Evolutionary conservation across 2,329 filamentous ascomycete species (phyloP).

Genomic region (Huntiella bhutanensis): DNA sequence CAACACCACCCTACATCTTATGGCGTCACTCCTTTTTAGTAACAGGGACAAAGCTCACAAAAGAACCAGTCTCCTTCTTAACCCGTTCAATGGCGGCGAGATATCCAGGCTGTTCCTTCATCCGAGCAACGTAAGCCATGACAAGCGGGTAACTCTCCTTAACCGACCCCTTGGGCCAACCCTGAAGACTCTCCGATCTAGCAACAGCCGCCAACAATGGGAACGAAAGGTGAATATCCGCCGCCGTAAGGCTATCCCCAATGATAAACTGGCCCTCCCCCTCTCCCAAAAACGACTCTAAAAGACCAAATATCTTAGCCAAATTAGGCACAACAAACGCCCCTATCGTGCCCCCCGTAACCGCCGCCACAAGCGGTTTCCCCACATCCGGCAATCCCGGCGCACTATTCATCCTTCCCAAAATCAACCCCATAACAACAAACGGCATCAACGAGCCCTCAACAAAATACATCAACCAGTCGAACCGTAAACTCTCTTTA

Average conservation of each 20-base stretch:
- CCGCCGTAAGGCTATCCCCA: slow-evolving; percentile 28
- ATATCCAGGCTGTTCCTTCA: slow-evolving; percentile 25
- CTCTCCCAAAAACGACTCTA: slow-evolving; percentile 30
- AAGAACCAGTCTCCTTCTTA: slow-evolving; percentile 27
- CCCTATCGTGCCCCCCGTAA: slow-evolving; percentile 24
- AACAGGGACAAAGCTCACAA: slow-evolving; percentile 11
- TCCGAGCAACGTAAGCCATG: slow-evolving; percentile 1
- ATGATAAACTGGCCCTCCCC: slow-evolving; percentile 30
- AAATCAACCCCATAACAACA: slow-evolving; percentile 44
- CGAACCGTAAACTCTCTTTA: slow-evolving; percentile 38
- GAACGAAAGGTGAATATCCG: slow-evolving; percentile 35
- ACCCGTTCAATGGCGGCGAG: slow-evolving; percentile 29
- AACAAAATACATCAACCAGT: slow-evolving; percentile 62
- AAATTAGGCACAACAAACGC: slow-evolving; percentile 29
- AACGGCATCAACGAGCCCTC: slow-evolving; percentile 70
- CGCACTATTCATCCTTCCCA: slow-evolving; percentile 28
- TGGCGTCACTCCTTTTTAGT: too few species aligned
- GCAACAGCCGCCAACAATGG: slow-evolving; percentile 25
- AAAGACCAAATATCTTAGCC: slow-evolving; percentile 27
- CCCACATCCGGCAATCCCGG: slow-evolving; percentile 30
- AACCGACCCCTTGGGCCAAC: slow-evolving; percentile 9
- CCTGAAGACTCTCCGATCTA: slow-evolving; percentile 1
- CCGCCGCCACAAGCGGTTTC: slow-evolving; percentile 29
- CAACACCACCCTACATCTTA: slow-evolving; percentile 1
- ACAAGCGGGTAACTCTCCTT: slow-evolving; percentile 8